Evolutionary conservation across 2,329 filamentous ascomycete genomes (phyloP).

Genomic region (Ophiocordyceps camponoti-rufipedis): DNA sequence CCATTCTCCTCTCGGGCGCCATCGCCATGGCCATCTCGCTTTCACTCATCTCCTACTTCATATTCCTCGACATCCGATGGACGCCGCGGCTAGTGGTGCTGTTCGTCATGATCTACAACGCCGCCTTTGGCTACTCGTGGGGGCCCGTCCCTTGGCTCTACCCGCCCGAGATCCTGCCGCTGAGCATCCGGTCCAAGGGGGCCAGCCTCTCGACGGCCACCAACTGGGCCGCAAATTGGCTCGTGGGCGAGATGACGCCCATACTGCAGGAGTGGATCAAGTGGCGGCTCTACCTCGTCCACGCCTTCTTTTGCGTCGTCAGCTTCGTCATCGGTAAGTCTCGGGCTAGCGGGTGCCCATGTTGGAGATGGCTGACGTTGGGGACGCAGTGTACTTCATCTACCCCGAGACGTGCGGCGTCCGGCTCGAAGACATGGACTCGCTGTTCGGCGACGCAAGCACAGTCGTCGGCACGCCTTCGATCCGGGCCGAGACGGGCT

Average conservation of each 20-base stretch:
- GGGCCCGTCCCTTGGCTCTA: slow-evolving; percentile 97
- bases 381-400: slow-evolving; percentile 67
- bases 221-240: slow-evolving; percentile 98
- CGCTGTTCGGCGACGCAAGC: slow-evolving; percentile 82
- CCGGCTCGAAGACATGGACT: slow-evolving; percentile 90
- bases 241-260: slow-evolving; percentile 89
- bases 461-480: slow-evolving; percentile 64
- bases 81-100: slow-evolving; percentile 78
- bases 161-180: slow-evolving; percentile 90
- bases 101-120: slow-evolving; percentile 97
- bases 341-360: background rate
- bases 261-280: slow-evolving; percentile 80
- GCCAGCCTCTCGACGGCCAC: slow-evolving; percentile 89
- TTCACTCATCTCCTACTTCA: slow-evolving; percentile 85
- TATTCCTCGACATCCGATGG: slow-evolving; percentile 62
- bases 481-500: slow-evolving; percentile 57
- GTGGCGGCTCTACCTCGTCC: slow-evolving; percentile 86
- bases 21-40: slow-evolving; percentile 78
- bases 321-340: slow-evolving; percentile 87
- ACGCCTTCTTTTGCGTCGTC: slow-evolving; percentile 89
- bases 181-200: slow-evolving; percentile 93
- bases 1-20: slow-evolving; percentile 79
- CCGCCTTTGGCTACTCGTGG: slow-evolving; percentile 88
- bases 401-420: slow-evolving; percentile 96
- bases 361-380: slow-evolving; percentile 4